These are phyloP conservation scores for Aspergillus sclerotiicarbonarius DNA, from an alignment of 495 filamentous ascomycete genomes.

Conservation along the genomic window DNA sequence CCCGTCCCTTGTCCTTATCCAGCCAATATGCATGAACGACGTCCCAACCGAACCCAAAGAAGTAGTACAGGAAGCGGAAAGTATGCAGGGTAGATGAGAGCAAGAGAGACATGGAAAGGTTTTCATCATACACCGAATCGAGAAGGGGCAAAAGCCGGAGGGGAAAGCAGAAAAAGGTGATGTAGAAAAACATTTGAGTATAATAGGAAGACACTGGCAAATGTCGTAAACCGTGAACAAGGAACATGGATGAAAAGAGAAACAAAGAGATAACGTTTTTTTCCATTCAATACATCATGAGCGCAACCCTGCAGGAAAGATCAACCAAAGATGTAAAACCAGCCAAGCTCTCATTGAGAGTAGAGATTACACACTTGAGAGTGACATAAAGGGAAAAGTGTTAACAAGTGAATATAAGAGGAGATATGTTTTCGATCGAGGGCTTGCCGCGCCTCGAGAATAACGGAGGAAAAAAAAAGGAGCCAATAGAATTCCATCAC, in stretches of 20 bases:
- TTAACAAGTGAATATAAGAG: conserved; percentile 22
- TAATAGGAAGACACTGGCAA: conserved; percentile 16
- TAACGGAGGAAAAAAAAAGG: conserved; percentile 27
- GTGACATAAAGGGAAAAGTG: conserved; percentile 10
- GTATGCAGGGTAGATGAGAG: conserved; percentile 20
- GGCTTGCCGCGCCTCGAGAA: conserved; percentile 19
- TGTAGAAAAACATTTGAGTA: conserved; percentile 7
- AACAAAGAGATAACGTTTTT: conserved; percentile 19
- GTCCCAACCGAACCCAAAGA: conserved; percentile 28
- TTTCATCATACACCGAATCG: conserved; percentile 17
- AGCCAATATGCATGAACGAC: conserved; percentile 25
- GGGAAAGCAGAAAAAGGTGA: conserved; percentile 7
- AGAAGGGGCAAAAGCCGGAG: conserved; percentile 15
- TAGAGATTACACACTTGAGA: conserved; percentile 47
- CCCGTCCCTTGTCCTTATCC: conserved; percentile 20
- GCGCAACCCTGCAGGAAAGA: conserved; percentile 19
- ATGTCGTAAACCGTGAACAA: conserved; percentile 13
- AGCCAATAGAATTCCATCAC: conserved; percentile 30
- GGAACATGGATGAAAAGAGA: background rate
- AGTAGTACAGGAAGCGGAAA: conserved; percentile 31
- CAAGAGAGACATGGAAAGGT: conserved; percentile 16
- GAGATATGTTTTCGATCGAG: conserved; percentile 23
- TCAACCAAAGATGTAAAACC: conserved; percentile 29
- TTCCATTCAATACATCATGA: conserved; percentile 28
- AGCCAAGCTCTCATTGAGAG: conserved; percentile 49